These are phyloP conservation scores for Thalia dealbata DNA, from an alignment of 176 grass and related monocot species.

Conservation along the genomic window DNA sequence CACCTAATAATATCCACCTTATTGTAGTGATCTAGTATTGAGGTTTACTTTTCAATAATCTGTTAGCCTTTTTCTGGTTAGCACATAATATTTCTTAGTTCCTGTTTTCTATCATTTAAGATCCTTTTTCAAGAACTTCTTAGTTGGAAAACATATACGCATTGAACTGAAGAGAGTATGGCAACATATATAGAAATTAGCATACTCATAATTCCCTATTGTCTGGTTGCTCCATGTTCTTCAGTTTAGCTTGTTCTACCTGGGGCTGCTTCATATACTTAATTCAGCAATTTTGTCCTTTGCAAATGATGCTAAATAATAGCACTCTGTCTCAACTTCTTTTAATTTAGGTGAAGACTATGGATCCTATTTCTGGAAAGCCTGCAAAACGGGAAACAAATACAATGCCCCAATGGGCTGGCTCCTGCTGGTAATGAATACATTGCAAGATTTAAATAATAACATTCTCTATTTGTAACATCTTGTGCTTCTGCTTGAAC, in stretches of 20 bases:
- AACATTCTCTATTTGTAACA: background rate
- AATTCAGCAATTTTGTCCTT: background rate
- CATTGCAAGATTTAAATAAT: background rate
- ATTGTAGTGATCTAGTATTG: background rate
- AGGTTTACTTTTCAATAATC: background rate
- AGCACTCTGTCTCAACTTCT: background rate
- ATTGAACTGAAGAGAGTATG: background rate
- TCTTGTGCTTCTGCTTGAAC: background rate
- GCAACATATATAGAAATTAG: background rate
- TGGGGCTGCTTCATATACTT: no score
- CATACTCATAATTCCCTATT: background rate
- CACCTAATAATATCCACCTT: background rate
- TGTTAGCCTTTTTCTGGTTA: background rate
- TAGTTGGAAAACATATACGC: background rate
- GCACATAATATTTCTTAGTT: background rate
- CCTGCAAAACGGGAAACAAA: constrained; percentile 86
- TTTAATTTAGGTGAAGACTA: constrained; percentile 58
- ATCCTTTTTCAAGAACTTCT: background rate
- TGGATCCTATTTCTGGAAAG: constrained; percentile 44
- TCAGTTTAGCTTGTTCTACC: no score
- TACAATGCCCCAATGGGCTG: constrained; percentile 98
- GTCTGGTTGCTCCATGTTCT: background rate
- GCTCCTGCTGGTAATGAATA: constrained; percentile 85
- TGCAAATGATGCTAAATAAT: background rate
- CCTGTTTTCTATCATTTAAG: background rate